A percentile compares a stretch with the other conserved stretches of the same genome.
phyloP scores from a whole-genome alignment of 2,329 filamentous ascomycete species.

The Aureobasidium namibiae region DNA sequence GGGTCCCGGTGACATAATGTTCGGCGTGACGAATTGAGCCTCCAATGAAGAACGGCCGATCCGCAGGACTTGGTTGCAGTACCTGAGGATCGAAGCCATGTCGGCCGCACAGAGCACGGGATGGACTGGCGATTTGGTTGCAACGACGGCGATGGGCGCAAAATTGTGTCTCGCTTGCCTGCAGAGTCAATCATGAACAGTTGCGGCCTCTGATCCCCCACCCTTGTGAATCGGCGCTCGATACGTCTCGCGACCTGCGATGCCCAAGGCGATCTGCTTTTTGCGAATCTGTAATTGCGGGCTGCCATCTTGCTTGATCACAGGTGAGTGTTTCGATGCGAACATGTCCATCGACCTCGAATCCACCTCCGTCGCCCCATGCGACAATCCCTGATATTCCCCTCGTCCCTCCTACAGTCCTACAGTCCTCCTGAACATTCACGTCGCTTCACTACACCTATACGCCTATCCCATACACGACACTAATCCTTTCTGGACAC shows the following conservation, averaged over 20 bases:
- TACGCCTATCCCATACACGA: not conserved
- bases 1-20: not conserved
- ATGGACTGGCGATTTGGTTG: not conserved
- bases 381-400: not conserved
- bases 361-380: not conserved
- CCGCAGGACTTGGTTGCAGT: not conserved
- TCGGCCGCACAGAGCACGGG: not conserved
- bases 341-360: not conserved
- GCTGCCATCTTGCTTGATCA: slow-evolving; percentile 2
- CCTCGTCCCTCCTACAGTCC: not conserved
- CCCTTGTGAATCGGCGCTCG: slow-evolving; percentile 8
- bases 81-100: not conserved
- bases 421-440: not conserved
- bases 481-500: not conserved
- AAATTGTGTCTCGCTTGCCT: slow-evolving; percentile 4
- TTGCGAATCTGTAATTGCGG: slow-evolving; percentile 4
- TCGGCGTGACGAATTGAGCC: not conserved
- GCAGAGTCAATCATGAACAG: slow-evolving; percentile 6
- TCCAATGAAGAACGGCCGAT: not conserved
- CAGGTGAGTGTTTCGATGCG: not conserved
- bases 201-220: not conserved
- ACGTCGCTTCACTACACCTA: not conserved
- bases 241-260: slow-evolving; percentile 13
- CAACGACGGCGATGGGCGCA: not conserved
- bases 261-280: slow-evolving; percentile 9